Base-by-base conservation (phyloP, 495 filamentous ascomycete genomes). In the Talaromyces stipitatus region DNA sequence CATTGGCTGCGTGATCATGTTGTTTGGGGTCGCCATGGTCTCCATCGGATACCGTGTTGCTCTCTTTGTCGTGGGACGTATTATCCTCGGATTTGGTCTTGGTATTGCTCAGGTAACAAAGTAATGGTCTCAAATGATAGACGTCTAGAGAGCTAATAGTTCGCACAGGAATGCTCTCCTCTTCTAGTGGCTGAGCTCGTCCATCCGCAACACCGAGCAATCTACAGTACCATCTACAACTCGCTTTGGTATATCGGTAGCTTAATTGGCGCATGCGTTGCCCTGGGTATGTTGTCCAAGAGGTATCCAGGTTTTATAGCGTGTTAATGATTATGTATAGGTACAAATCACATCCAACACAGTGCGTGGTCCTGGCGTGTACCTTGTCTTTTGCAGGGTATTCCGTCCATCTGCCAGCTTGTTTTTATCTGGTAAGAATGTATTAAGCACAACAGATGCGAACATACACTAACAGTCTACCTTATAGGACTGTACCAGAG, bases 191-290 rank as follows among this genome's bases (percentile, higher is more conserved):
- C 83, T 28, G 85, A 88, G 69, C 66, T 88, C 50, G 78, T 77
- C 38, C 84, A 87, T 61, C 82, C 85, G 41, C 83, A 87, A 66
- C 84, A 86, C 55, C 83, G 83, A 69, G 84, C 78, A 30, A 74
- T 81, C 62, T 78, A 86, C 64, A 85, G 81, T 38, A 80, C 82
- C 23, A 79, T 87, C 33, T 88, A 86, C 65, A 86, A 88, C 70
- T 80, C 79, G 65, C 74, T 79, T 62, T 85, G 78, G 83, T 51
- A 51, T 30, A 26, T 51, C 1, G 48, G 82, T 54, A 72, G 79
- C 30, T 67, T 73, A 64, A 64, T 52, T 7, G 57, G 58, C 38
- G 76, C 61, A 24, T 65, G 64, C 12, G 48, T 51, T 18, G 48
- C 48, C 9, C 14, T 51, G 8, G 48, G 48, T 51, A 30, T 16